Conservation (phyloP, 169 alveolate genomes). For the Eimeria tenella region DNA sequence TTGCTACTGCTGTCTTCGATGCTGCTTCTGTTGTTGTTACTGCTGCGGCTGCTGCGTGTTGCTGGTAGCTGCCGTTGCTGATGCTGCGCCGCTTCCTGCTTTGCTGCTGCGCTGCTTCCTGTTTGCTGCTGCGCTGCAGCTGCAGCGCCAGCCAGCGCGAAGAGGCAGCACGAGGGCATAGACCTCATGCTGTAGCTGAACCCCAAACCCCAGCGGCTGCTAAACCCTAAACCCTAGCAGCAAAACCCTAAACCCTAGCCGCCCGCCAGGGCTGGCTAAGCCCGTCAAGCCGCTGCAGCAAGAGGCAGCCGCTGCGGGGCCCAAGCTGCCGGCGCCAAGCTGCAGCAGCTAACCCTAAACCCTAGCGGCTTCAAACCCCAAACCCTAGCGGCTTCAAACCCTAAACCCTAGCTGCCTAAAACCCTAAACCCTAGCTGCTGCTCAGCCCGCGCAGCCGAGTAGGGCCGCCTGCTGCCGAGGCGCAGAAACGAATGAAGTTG, state of each 20-base stretch:
- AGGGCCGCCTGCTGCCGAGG: too few species aligned
- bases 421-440: background rate
- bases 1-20: background rate
- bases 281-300: too few species aligned
- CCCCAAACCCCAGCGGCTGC: constrained; percentile 7
- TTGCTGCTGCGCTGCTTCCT: background rate
- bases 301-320: too few species aligned
- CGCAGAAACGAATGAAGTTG: too few species aligned
- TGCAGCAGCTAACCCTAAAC: background rate
- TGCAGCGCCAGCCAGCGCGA: constrained; percentile 7
- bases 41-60: background rate
- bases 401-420: background rate
- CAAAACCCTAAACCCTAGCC: background rate
- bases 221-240: background rate
- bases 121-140: background rate
- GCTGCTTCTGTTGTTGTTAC: background rate
- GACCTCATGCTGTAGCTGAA: constrained; percentile 15
- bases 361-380: background rate
- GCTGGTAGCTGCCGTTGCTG: background rate
- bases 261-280: background rate
- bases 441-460: background rate
- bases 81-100: background rate
- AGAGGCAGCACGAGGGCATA: constrained; percentile 16
- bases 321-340: background rate
- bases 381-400: background rate